Base-by-base conservation (phyloP, 2,329 filamentous ascomycete species). In the Xylaria digitata region DNA sequence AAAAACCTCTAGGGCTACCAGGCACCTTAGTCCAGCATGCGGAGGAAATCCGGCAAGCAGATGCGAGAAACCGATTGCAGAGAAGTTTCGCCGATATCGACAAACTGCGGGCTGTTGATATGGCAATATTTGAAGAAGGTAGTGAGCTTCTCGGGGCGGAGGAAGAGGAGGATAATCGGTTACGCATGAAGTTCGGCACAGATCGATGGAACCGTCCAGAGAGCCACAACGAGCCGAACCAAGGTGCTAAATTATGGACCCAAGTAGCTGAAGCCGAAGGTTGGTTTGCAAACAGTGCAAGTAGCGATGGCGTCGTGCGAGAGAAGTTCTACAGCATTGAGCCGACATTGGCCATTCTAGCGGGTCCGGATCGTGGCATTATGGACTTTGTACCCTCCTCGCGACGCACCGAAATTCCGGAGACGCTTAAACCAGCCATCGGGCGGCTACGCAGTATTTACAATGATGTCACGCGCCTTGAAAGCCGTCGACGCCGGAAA, bases 341-440 rank as follows among this genome's bases (percentile, higher is more conserved):
- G 76, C 86, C 88, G 13, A 85, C 93, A 4, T 87, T 99, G 48
- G 85, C 85, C 2, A 84, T 98, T 4, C 85, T 99, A 3, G 90
- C 90, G 0, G 92, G 93, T 0, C 88, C 92, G 0, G 93, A 97
- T 74, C 87, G 92, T 9, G 91, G 90, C 49, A 84, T 98, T 15
- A 91, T 97, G 79, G 91, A 94, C 57, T 97, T 92, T 74, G 94
- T 99, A 1, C 96, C 96, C 0, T 95, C 92, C 59, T 96, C 92
- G 71, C 86, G 93, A 52, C 88, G 91, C 63, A 90, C 91, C 7
- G 90, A 90, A 46, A 92, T 97, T 67, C 93, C 93, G 1, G 90
- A 94, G 23, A 87, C 90, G 30, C 86, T 98, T 7, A 94, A 96
- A 77, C 86, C 89, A 8, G 92, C 94, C 65, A 90, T 94, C 13